These are phyloP conservation scores for Nigrograna mackinnonii DNA, from an alignment of 2,329 filamentous ascomycete genomes.

Conservation along the genomic window DNA sequence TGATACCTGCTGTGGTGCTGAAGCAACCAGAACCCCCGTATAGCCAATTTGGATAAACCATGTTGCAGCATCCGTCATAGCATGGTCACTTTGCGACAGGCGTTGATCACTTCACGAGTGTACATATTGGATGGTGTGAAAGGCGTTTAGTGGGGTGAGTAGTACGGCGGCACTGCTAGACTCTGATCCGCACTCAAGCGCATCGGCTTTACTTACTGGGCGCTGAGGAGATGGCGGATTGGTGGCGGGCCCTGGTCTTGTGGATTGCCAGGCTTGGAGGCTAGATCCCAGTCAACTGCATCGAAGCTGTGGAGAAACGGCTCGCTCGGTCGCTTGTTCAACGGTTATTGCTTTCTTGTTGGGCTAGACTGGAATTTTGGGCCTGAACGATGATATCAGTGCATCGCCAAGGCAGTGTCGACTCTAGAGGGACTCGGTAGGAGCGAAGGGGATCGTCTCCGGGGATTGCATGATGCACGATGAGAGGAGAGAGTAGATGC, in stretches of 20 bases:
- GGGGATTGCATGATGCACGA: conserved; percentile 15
- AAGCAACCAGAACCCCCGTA: conserved; percentile 18
- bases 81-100: conserved; percentile 15
- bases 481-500: conserved; percentile 4
- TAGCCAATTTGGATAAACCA: conserved; percentile 29
- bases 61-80: conserved; percentile 21
- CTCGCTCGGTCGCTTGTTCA: conserved; percentile 7
- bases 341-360: conserved; percentile 8
- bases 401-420: conserved; percentile 13
- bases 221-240: too few species aligned
- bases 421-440: conserved; percentile 1
- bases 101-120: conserved; percentile 7
- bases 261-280: neutral
- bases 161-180: neutral
- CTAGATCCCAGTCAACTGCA: conserved; percentile 13
- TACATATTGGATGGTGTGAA: conserved; percentile 17
- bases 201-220: too few species aligned
- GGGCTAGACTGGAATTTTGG: conserved; percentile 15
- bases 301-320: conserved; percentile 13
- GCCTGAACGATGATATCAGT: conserved; percentile 11
- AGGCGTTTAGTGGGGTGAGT: conserved; percentile 14
- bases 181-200: conserved; percentile 3
- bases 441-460: conserved; percentile 8
- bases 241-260: too few species aligned
- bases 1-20: conserved; percentile 1